Percentiles rank a stretch among this genome's conserved stretches.
Conservation (phyloP, 257 asterid genomes). For the Mitragyna speciosa region DNA sequence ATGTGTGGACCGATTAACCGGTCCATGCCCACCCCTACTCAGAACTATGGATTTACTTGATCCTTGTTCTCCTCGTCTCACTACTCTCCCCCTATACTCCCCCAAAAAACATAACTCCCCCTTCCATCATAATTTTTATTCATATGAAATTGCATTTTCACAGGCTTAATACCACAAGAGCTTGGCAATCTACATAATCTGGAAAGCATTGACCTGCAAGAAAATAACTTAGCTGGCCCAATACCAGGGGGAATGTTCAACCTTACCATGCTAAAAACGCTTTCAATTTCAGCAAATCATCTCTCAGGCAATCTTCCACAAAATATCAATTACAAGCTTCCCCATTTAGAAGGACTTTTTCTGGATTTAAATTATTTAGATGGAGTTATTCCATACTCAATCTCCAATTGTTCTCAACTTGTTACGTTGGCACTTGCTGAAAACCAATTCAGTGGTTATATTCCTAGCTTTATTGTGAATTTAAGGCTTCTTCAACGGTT, state of each 20-base stretch:
- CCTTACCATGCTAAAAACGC: neutral
- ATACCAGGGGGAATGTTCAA: conserved; percentile 27
- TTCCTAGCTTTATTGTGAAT: conserved; percentile 39
- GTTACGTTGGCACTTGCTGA: neutral
- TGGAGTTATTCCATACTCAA: conserved; percentile 27
- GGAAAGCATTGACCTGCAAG: neutral
- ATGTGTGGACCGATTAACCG: too few relatives aligned
- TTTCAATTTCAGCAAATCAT: neutral
- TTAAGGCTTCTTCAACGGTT: conserved; percentile 23
- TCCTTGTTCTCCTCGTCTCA: too few relatives aligned
- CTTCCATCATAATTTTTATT: too few relatives aligned
- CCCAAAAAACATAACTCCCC: too few relatives aligned
- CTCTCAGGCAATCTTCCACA: conserved; percentile 26
- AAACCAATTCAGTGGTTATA: conserved; percentile 28
- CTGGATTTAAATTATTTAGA: conserved; percentile 6
- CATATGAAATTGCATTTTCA: neutral
- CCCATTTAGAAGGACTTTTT: conserved; percentile 5
- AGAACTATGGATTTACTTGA: too few relatives aligned
- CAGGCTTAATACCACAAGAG: conserved; percentile 24
- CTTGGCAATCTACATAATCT: conserved; percentile 22
- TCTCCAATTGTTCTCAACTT: conserved; percentile 33
- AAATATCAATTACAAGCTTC: conserved; percentile 11
- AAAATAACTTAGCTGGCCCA: conserved; percentile 24
- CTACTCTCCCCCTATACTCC: too few relatives aligned
- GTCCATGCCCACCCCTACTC: too few relatives aligned